Evolutionary conservation across 352 stramenopile genomes (phyloP).

Genomic region (Phytophthora citricola): DNA sequence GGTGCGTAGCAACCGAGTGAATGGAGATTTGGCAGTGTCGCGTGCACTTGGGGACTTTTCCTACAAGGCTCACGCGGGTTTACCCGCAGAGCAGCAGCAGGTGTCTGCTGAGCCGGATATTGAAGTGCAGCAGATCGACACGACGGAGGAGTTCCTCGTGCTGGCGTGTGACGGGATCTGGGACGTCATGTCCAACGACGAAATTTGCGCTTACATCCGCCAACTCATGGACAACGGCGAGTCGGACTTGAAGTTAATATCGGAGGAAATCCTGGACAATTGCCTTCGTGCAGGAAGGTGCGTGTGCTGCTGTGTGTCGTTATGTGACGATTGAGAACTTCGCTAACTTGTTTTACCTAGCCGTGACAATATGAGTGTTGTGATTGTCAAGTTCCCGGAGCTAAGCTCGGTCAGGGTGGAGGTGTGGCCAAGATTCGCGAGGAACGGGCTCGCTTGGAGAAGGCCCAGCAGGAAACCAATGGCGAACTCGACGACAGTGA

Average conservation of each 20-base stretch:
- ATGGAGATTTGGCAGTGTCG: constrained; percentile 86
- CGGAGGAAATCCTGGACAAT: constrained; percentile 82
- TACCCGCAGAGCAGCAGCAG: constrained; percentile 76
- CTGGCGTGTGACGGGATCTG: constrained; percentile 94
- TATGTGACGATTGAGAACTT: too few species aligned
- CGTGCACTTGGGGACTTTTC: constrained; percentile 81
- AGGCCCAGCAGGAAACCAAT: constrained; percentile 42
- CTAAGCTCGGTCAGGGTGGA: constrained; percentile 66
- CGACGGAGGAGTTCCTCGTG: constrained; percentile 91
- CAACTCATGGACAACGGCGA: constrained; percentile 78
- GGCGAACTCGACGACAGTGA: constrained; percentile 22
- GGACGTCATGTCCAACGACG: constrained; percentile 94
- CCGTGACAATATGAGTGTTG: constrained; percentile 88
- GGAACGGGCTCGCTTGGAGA: constrained; percentile 55
- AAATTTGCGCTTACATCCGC: constrained; percentile 87
- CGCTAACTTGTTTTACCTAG: constrained; percentile 23
- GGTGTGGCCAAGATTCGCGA: constrained; percentile 69
- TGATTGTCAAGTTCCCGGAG: constrained; percentile 81
- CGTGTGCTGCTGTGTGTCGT: not conserved
- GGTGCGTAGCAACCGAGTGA: constrained; percentile 82
- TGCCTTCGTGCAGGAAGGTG: constrained; percentile 79
- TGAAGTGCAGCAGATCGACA: constrained; percentile 75
- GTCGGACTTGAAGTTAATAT: constrained; percentile 71
- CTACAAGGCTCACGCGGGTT: constrained; percentile 74
- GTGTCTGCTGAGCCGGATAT: constrained; percentile 91